Evolutionary conservation across 2,329 filamentous ascomycete species (phyloP).

Genomic region (Ceratocystis destructans): DNA sequence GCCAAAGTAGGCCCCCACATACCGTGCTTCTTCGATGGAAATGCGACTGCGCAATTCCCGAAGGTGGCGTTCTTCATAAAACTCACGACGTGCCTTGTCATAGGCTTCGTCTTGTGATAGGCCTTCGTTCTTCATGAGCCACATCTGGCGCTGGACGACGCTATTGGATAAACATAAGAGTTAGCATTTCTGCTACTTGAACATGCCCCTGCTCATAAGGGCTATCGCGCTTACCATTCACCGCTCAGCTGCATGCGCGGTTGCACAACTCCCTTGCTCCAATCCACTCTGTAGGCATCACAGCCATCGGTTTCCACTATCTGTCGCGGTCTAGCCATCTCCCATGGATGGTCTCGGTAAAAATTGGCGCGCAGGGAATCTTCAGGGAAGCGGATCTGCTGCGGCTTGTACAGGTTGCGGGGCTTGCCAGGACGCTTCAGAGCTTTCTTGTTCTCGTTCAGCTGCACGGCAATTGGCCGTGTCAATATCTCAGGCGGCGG

Average conservation of each 20-base stretch:
- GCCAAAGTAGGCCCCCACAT: conserved; percentile 81
- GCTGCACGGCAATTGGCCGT: conserved; percentile 34
- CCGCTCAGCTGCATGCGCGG: conserved; percentile 64
- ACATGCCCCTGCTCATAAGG: neutral
- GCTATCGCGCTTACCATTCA: conserved; percentile 51
- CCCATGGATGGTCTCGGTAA: conserved; percentile 93
- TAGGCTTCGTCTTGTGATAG: conserved; percentile 60
- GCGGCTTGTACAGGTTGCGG: conserved; percentile 67
- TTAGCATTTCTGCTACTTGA: neutral
- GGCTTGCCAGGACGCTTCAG: conserved; percentile 39
- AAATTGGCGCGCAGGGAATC: conserved; percentile 69
- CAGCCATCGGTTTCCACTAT: conserved; percentile 76
- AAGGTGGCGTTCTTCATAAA: conserved; percentile 69
- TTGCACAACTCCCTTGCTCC: conserved; percentile 63
- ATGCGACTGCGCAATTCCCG: conserved; percentile 74
- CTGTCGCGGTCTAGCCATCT: conserved; percentile 75
- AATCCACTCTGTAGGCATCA: conserved; percentile 63
- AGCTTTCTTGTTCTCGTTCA: conserved; percentile 14
- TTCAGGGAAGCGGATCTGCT: conserved; percentile 66
- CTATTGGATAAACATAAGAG: conserved; percentile 34
- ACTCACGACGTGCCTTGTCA: conserved; percentile 75
- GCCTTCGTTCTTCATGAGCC: conserved; percentile 55
- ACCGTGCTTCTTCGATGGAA: conserved; percentile 72
- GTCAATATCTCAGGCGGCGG: conserved; percentile 46
- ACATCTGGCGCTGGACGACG: conserved; percentile 83